Base-by-base conservation (phyloP, 192 early-diverging fungal species). In the Coemansia sp. region DNA sequence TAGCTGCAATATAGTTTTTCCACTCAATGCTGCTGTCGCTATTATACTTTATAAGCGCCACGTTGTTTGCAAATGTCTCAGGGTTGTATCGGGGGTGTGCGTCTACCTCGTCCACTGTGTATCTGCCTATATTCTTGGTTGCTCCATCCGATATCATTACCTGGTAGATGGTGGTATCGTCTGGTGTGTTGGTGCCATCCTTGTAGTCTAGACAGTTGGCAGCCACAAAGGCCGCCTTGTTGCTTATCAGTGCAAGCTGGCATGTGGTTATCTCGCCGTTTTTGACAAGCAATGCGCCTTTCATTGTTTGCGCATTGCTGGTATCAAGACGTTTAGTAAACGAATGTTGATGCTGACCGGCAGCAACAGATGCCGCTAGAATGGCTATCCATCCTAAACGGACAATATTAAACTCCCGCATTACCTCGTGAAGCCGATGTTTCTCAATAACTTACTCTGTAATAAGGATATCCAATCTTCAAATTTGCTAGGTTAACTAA, bases 1-100 rank as follows among this genome's bases (percentile, higher is more conserved):
- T 74, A 6, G 77, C 77, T 0, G 66, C 77, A 67, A 80, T 80
- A 43, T 80, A 80, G 77, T 80, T 80, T 17, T 69, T 71, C 61
- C 65, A 75, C 19, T 55, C 37, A 8, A 46, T 42, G 9, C 55
- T 40, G 5, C 20, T 49, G 38, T 67, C 60, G n/a, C 40, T 38
- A 42, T 68, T 69, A 25, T 71, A 69, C 57, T 66, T 68, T 11
- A 80, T 19, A 0, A 80, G 40, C 1, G 77, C 77, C 16, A 80
- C 56, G 39, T 80, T 80, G 60, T 80, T 80, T 5, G 77, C 77
- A 75, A 70, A 80, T 11, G 69, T 63, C 0, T 41, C 43, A 0
- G 72, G 77, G 51, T 80, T 63, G 46, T 75, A 80, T 19, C 61
- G 64, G 5, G 73, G 73, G 39, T 80, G 77, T 2, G 69, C 43